Percentiles rank a stretch among this genome's conserved stretches.
Conservation (phyloP, 2,329 filamentous ascomycete species). For the Cladorrhinum sp. region DNA sequence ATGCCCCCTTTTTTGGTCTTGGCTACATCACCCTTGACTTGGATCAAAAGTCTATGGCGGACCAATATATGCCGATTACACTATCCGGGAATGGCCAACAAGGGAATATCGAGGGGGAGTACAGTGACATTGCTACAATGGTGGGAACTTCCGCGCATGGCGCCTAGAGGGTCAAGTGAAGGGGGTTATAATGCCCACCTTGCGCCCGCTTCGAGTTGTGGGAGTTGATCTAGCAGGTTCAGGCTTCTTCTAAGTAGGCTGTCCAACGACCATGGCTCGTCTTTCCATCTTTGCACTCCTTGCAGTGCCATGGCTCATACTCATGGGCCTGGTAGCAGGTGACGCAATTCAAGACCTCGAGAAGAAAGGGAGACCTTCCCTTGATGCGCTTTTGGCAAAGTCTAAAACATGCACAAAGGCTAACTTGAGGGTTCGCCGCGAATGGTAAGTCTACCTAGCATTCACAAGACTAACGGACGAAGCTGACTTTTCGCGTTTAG, state of each 20-base stretch:
- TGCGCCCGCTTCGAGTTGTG: neutral
- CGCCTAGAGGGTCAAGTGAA: neutral
- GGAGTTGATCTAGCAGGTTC: neutral
- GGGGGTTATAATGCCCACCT: constrained; percentile 7
- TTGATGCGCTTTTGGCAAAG: constrained; percentile 31
- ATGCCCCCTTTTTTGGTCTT: neutral
- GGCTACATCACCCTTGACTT: neutral
- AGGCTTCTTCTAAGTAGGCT: neutral
- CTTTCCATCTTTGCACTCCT: constrained; percentile 25
- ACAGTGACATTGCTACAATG: constrained; percentile 1
- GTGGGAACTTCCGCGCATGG: neutral
- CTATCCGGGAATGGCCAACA: neutral
- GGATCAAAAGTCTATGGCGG: constrained; percentile 3
- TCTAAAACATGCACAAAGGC: constrained; percentile 34
- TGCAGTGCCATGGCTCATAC: constrained; percentile 23
- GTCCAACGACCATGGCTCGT: constrained; percentile 25
- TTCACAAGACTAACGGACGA: neutral
- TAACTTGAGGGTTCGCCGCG: constrained; percentile 31
- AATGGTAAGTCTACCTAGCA: constrained; percentile 30
- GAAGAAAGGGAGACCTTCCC: constrained; percentile 27
- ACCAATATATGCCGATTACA: constrained; percentile 18
- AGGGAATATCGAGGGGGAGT: constrained; percentile 9
- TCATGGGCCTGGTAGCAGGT: constrained; percentile 21
- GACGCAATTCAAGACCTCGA: constrained; percentile 32
- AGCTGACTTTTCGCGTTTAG: constrained; percentile 15